A percentile compares a stretch with the other conserved stretches of the same genome.
phyloP scores from a whole-genome alignment of 2,329 filamentous ascomycete genomes.

The Fusarium luffae region DNA sequence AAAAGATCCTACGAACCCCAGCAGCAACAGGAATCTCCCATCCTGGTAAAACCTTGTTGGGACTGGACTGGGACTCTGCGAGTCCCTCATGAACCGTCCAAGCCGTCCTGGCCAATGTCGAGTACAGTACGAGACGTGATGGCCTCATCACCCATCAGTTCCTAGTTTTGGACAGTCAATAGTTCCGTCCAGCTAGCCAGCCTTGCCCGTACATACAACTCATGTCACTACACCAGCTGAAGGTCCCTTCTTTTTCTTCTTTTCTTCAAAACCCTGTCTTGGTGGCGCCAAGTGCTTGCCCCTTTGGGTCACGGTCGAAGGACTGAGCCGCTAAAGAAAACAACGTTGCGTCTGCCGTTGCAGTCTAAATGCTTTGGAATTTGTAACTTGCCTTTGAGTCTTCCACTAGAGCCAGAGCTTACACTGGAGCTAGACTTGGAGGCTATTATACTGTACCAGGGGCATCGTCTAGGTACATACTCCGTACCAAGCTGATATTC shows the following conservation, averaged over 20 bases:
- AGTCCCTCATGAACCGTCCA: not conserved
- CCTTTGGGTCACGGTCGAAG: conserved; percentile 13
- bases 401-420: conserved; percentile 17
- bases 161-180: conserved; percentile 6
- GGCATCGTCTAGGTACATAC: conserved; percentile 3
- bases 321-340: conserved; percentile 33
- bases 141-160: conserved; percentile 11
- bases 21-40: conserved; percentile 17
- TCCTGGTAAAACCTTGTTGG: conserved; percentile 21
- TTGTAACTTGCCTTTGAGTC: not conserved
- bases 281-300: conserved; percentile 20
- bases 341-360: conserved; percentile 36
- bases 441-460: conserved; percentile 4
- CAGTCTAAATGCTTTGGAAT: conserved; percentile 6
- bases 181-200: conserved; percentile 6
- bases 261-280: conserved; percentile 11
- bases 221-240: conserved; percentile 16
- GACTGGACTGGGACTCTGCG: conserved; percentile 9
- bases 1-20: conserved; percentile 33
- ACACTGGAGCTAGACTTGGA: conserved; percentile 21
- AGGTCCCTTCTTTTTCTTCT: conserved; percentile 4
- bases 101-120: conserved; percentile 1
- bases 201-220: not conserved
- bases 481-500: not conserved
- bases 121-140: not conserved